Evolutionary conservation across 257 asterid species (phyloP).

Genomic region (Coffea eugenioides): DNA sequence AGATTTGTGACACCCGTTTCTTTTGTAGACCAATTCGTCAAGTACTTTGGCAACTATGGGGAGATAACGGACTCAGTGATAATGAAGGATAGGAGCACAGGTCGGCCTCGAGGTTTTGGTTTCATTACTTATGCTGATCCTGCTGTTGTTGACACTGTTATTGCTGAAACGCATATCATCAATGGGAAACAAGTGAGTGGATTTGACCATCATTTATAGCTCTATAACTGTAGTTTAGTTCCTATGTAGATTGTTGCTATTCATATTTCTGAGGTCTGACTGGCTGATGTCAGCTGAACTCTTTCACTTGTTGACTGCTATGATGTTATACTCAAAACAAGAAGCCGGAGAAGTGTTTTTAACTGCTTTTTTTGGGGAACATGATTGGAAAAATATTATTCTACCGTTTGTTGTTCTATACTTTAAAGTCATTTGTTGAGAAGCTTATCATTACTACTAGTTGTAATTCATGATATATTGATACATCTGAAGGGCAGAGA

Average conservation of each 20-base stretch:
- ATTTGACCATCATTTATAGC: background rate
- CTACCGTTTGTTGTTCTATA: too few species aligned
- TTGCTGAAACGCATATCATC: constrained; percentile 79
- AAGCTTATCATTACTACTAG: background rate
- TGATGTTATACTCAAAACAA: background rate
- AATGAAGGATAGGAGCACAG: constrained; percentile 88
- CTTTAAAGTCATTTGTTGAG: background rate
- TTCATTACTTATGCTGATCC: constrained; percentile 88
- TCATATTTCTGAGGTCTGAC: background rate
- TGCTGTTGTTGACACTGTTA: constrained; percentile 77
- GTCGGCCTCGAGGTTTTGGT: constrained; percentile 95
- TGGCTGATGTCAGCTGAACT: background rate
- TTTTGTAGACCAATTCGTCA: constrained; percentile 67
- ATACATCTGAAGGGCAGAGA: too few species aligned
- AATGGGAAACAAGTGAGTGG: constrained; percentile 82
- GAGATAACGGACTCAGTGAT: constrained; percentile 95
- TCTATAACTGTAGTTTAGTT: background rate
- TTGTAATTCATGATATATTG: background rate
- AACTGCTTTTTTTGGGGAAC: too few species aligned
- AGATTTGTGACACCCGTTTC: background rate
- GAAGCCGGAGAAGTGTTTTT: too few species aligned
- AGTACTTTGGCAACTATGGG: constrained; percentile 95
- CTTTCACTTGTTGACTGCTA: background rate
- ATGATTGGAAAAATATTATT: too few species aligned
- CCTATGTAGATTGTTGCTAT: background rate